Percentiles rank a stretch among this genome's conserved stretches.
Evolutionary conservation across 2,329 filamentous ascomycete genomes (phyloP).

Genomic region (Colletotrichum sp.): DNA sequence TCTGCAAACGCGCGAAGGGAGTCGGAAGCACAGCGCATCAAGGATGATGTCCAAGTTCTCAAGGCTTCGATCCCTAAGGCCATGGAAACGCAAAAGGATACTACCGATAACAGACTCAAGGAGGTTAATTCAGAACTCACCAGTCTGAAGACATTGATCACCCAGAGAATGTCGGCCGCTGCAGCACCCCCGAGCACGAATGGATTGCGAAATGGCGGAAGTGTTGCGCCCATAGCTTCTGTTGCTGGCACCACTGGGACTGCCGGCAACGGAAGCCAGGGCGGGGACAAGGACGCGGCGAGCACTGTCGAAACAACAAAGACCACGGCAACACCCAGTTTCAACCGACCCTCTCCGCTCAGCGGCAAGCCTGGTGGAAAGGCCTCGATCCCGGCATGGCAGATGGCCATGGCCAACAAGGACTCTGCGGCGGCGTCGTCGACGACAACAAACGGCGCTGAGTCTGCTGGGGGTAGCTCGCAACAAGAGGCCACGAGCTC

Average conservation of each 20-base stretch:
- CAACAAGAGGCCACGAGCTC: constrained; percentile 9
- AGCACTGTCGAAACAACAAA: constrained; percentile 35
- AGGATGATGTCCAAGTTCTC: constrained; percentile 82
- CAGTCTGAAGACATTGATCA: constrained; percentile 88
- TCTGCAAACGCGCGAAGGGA: constrained; percentile 81
- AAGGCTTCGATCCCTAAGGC: constrained; percentile 89
- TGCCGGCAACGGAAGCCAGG: constrained; percentile 33
- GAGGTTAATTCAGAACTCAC: constrained; percentile 88
- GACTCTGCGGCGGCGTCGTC: constrained; percentile 25
- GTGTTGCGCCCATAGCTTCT: constrained; percentile 16
- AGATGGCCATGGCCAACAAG: constrained; percentile 72
- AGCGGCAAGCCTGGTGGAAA: constrained; percentile 53
- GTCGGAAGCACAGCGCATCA: constrained; percentile 84
- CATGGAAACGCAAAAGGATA: constrained; percentile 84
- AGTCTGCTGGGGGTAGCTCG: constrained; percentile 20
- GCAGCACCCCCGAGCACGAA: constrained; percentile 28
- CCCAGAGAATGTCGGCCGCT: constrained; percentile 58
- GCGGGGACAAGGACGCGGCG: constrained; percentile 29
- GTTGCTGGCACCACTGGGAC: neutral
- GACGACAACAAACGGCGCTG: constrained; percentile 27
- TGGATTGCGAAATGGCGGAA: constrained; percentile 29
- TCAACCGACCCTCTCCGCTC: constrained; percentile 28
- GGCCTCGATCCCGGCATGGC: constrained; percentile 81
- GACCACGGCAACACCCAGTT: constrained; percentile 30
- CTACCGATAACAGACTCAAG: constrained; percentile 78